Evolutionary conservation across 2,329 filamentous ascomycete species (phyloP).

Genomic region (Ceratocystiopsis sp.): DNA sequence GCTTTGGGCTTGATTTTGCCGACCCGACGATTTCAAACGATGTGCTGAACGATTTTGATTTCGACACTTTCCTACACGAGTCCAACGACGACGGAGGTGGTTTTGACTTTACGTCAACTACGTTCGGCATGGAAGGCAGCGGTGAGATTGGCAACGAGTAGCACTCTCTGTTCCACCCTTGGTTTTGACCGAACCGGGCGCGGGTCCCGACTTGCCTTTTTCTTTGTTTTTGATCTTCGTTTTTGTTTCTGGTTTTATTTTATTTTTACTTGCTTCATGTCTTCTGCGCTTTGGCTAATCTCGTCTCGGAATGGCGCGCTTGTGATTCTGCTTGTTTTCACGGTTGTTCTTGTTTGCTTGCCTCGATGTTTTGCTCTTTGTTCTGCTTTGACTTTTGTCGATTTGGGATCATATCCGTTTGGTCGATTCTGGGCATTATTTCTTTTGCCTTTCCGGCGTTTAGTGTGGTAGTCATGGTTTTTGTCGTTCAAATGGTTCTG

Average conservation of each 20-base stretch:
- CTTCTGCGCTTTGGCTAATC: not conserved
- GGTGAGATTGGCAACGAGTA: conserved; percentile 28
- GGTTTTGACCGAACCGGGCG: too few relatives aligned
- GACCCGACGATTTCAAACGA: conserved; percentile 36
- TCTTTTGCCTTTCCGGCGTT: not conserved
- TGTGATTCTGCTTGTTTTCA: not conserved
- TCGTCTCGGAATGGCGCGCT: not conserved
- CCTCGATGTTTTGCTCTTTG: not conserved
- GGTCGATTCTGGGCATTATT: not conserved
- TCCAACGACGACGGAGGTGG: conserved; percentile 28
- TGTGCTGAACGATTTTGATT: conserved; percentile 50
- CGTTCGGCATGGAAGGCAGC: conserved; percentile 35
- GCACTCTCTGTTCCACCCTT: not conserved
- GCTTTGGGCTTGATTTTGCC: conserved; percentile 37
- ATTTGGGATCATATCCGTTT: not conserved
- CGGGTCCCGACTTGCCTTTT: not conserved
- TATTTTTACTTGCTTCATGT: not conserved
- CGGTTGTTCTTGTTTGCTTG: not conserved
- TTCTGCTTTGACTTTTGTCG: not conserved
- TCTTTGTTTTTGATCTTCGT: not conserved
- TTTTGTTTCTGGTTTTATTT: not conserved
- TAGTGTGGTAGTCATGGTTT: not conserved
- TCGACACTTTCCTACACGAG: conserved; percentile 50
- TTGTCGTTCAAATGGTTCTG: too few relatives aligned
- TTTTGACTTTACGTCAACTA: conserved; percentile 37